A percentile compares a stretch with the other conserved stretches of the same genome.
phyloP scores from a whole-genome alignment of 139 green algal species.

The Diplosphaera chodatii region DNA sequence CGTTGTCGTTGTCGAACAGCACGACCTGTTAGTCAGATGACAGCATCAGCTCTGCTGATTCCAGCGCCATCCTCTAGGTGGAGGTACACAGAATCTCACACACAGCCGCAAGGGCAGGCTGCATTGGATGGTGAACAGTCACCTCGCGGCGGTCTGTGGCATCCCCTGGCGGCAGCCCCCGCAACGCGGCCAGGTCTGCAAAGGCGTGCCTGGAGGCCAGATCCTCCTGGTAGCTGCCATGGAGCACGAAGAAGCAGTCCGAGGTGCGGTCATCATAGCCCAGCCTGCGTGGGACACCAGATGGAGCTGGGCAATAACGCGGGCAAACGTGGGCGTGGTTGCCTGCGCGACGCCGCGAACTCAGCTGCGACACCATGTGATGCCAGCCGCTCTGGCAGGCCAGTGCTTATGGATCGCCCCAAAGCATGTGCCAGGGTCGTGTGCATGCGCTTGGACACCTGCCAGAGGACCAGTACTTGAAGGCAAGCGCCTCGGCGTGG shows the following conservation, averaged over 20 bases:
- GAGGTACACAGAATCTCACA: no score
- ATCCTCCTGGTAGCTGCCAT: constrained; percentile 38
- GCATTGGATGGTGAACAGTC: not conserved
- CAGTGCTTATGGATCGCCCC: no score
- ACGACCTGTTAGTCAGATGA: no score
- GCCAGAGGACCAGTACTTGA: constrained; percentile 19
- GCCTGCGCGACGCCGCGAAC: no score
- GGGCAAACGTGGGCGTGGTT: no score
- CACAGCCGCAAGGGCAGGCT: no score
- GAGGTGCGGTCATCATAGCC: constrained; percentile 28
- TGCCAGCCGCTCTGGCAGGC: not conserved
- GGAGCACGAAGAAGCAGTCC: constrained; percentile 51
- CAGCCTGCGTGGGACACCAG: constrained; percentile 19
- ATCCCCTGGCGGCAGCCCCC: constrained; percentile 3
- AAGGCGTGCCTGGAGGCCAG: constrained; percentile 18
- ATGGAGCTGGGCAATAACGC: no score
- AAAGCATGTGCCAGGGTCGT: no score
- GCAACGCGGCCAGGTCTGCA: constrained; percentile 32
- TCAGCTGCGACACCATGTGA: no score
- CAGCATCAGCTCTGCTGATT: no score
- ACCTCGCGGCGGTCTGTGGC: constrained; percentile 31
- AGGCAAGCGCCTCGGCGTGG: constrained; percentile 18
- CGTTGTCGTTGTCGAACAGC: constrained; percentile 36
- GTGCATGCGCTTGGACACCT: no score
- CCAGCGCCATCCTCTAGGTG: no score